Percentiles rank a stretch among this genome's conserved stretches.
Conservation (phyloP, 2,329 filamentous ascomycete species). For the Thelonectria blattea region DNA sequence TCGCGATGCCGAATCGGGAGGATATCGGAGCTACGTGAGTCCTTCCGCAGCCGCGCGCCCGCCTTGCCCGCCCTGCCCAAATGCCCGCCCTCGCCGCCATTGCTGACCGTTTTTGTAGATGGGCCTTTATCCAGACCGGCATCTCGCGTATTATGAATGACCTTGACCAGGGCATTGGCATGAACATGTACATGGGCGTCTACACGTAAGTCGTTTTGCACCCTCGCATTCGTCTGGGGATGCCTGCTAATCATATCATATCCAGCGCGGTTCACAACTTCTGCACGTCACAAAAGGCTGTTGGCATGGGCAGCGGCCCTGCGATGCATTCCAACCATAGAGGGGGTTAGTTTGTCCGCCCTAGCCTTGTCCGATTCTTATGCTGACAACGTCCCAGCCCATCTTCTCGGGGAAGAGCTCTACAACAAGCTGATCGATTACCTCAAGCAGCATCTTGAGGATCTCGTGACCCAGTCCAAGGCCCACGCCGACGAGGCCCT, state of each 20-base stretch:
- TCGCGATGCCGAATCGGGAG: constrained; percentile 65
- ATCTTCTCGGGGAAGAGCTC: constrained; percentile 92
- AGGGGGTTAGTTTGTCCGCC: constrained; percentile 62
- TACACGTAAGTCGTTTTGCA: constrained; percentile 74
- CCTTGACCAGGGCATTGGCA: constrained; percentile 89
- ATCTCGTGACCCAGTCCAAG: constrained; percentile 74
- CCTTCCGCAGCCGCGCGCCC: constrained; percentile 2
- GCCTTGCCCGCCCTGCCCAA: too few species aligned
- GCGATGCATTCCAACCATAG: constrained; percentile 49
- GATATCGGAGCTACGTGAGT: constrained; percentile 61
- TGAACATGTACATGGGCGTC: constrained; percentile 96
- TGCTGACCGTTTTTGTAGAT: constrained; percentile 60
- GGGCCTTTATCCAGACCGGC: constrained; percentile 86
- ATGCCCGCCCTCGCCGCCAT: background rate
- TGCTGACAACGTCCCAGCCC: constrained; percentile 61
- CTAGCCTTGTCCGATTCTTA: background rate
- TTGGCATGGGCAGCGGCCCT: constrained; percentile 58
- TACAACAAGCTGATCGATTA: constrained; percentile 92
- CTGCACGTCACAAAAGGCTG: constrained; percentile 95
- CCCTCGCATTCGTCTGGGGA: background rate
- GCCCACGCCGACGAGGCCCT: constrained; percentile 88
- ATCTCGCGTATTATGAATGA: constrained; percentile 94
- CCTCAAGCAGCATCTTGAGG: constrained; percentile 76
- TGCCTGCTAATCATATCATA: constrained; percentile 47
- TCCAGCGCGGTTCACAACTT: constrained; percentile 97